Evolutionary conservation across 1,284 basidiomycete species (phyloP), one percentile per base, ranked within the genome.

Genomic region (Malassezia pachydermatis): DNA sequence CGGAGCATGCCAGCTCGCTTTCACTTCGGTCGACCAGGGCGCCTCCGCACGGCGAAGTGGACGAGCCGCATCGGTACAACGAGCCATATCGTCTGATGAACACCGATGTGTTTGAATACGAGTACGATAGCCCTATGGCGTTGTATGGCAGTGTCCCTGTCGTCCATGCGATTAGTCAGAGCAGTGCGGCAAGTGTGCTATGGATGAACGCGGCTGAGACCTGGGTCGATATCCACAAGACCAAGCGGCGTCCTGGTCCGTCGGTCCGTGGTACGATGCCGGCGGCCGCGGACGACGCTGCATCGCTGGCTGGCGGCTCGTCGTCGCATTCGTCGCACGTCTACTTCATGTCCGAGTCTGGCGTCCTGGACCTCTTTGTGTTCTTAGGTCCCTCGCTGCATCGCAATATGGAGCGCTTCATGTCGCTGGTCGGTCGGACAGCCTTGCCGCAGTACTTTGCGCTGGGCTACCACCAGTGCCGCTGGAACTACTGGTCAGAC

Each of bases 61-160:
- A 68, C 13, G 62, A 67, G 32, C 48, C 53, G 23, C 58, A 48
- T 25, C 67, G 69, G 37, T 71, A 58, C 54, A 44, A 46, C 14
- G 92, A 98, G 34, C 94, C 94, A 0, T 98, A 94, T 75, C 81
- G 94, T 23, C 80, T 98, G 13, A 94, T 84, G 77, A 99, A 99
- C 70, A 78, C 86, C 44, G 94, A 98, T 71, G 90, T 96, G 28
- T 99, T 98, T 70, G 92, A 98, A 74, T 96, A 98, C 73, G 80
- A 88, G 22, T 81, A 86, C 45, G 85, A 88, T 52, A 89, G 86
- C 1, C 79, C 88, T 17, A 88, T 94, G 77, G 84, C 88, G 0
- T 80, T 96, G 14, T 74, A 74, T 52, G 73, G 73, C 24, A 63
- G 63, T 13, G 86, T 95, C 25, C 92, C 92, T 1, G 75, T 96